phyloP scores from a whole-genome alignment of 129 eudicot genomes.

The Flaveria bidentis region DNA sequence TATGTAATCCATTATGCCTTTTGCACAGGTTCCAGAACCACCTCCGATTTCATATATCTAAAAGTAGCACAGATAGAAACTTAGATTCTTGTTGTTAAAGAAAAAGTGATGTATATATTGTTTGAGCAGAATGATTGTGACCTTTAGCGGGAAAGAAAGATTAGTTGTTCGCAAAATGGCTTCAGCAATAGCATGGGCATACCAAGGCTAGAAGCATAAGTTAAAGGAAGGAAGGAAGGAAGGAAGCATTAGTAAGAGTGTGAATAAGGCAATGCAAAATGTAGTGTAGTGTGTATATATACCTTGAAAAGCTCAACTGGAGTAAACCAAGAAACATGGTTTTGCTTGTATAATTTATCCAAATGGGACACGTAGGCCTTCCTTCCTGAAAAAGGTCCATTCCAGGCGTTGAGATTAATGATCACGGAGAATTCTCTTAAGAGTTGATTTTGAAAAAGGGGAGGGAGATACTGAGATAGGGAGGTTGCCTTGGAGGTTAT shows the following conservation, averaged over 20 bases:
- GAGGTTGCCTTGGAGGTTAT: constrained; percentile 65
- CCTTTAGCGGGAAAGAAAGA: constrained; percentile 93
- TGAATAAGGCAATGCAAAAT: neutral
- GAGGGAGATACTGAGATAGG: too few species aligned
- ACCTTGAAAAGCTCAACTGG: constrained; percentile 99
- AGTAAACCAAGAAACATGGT: constrained; percentile 94
- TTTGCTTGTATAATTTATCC: constrained; percentile 83
- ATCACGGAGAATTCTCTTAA: too few species aligned
- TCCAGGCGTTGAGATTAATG: too few species aligned
- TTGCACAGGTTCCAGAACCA: constrained; percentile 99
- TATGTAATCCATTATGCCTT: constrained; percentile 96
- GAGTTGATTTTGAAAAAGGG: too few species aligned
- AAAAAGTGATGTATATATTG: neutral
- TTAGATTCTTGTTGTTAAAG: neutral
- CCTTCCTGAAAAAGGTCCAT: constrained; percentile 55
- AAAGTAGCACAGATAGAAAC: constrained; percentile 22
- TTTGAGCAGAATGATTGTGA: constrained; percentile 34
- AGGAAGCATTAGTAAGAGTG: neutral
- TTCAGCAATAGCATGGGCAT: constrained; percentile 98
- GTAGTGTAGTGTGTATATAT: constrained; percentile 16
- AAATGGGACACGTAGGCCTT: constrained; percentile 79
- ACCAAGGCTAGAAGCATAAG: constrained; percentile 77
- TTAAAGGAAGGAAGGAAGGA: neutral
- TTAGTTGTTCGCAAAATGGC: constrained; percentile 90
- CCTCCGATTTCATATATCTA: constrained; percentile 99